A percentile compares a stretch with the other conserved stretches of the same genome.
Conservation (phyloP, 352 stramenopile species). For the Globisporangium iwayamae region DNA sequence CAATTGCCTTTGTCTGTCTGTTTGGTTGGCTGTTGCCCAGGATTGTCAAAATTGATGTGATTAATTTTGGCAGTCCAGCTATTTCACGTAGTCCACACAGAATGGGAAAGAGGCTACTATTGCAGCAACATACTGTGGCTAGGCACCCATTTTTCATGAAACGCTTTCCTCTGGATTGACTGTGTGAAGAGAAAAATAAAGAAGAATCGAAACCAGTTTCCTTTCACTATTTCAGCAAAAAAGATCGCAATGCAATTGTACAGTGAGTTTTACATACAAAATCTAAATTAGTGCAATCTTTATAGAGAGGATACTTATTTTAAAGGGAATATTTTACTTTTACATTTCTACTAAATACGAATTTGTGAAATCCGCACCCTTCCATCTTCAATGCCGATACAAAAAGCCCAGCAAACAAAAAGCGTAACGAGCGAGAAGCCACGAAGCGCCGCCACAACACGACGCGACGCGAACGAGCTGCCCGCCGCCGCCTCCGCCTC, state of each 20-base stretch:
- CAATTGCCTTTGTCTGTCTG: neutral
- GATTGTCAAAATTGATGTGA: neutral
- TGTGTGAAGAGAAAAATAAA: neutral
- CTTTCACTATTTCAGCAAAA: neutral
- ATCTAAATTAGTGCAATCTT: neutral
- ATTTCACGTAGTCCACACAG: neutral
- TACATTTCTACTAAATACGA: neutral
- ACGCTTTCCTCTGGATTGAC: neutral
- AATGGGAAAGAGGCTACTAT: neutral
- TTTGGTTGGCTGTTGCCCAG: conserved; percentile 5
- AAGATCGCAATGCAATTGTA: conserved; percentile 1
- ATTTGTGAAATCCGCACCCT: neutral
- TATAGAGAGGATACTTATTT: neutral
- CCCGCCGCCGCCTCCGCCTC: neutral
- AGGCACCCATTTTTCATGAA: neutral
- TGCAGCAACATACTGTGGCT: neutral
- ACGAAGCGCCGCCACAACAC: neutral
- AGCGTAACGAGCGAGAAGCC: conserved; percentile 8
- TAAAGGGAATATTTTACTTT: neutral
- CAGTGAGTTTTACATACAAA: neutral
- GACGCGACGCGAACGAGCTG: neutral
- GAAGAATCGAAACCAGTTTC: neutral
- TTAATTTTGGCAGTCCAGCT: neutral
- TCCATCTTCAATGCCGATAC: neutral
- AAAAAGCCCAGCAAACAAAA: neutral